Evolutionary conservation across 345 rosid genomes (phyloP), one percentile per base, ranked within the genome.

Genomic region (Melastoma malabathricum): DNA sequence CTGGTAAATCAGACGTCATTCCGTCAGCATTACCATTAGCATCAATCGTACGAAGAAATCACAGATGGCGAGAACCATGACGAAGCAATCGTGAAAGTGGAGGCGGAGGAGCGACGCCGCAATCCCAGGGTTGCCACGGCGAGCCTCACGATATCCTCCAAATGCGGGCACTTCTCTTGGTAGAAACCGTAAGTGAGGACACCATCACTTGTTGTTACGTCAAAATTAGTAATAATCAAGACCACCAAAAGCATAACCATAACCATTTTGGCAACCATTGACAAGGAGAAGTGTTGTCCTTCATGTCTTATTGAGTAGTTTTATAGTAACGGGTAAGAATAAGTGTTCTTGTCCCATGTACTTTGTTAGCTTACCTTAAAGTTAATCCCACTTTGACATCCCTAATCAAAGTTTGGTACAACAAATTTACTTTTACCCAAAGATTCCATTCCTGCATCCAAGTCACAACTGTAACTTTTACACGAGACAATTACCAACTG

Each of bases 81-180:
- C 83, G 48, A 89, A 81, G 59, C 97, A 89, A 57, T 89, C 97
- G 20, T 89, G 95, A 51, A 83, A 89, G 41, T 89, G 95, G 46
- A 89, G 60, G 27, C 95, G 81, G 43, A 85, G 84, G 38, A 88
- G 75, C n/a, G 85, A 79, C 20, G 89, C 95, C 0, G 95, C 95
- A 76, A 81, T 74, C 6, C 89, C 74, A 52, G 97, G 97, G 63
- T 81, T 59, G 73, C 78, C 0, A 88, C 80, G 51, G 59, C 62
- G 45, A 62, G 65, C 57, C 78, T 75, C 13, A 80, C 79, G 16
- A 82, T 84, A 48, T 82, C 79, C 59, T 82, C 84, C 14, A 81
- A 82, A 20, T 64, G 48, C 19, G 94, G 92, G 51, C 94, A 88
- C n/a, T 63, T 78, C 70, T 82, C 83, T 65, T 75, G 71, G 80